Evolutionary conservation across 1,284 basidiomycete species (phyloP).

Genomic region (Acaromyces ingoldii): DNA sequence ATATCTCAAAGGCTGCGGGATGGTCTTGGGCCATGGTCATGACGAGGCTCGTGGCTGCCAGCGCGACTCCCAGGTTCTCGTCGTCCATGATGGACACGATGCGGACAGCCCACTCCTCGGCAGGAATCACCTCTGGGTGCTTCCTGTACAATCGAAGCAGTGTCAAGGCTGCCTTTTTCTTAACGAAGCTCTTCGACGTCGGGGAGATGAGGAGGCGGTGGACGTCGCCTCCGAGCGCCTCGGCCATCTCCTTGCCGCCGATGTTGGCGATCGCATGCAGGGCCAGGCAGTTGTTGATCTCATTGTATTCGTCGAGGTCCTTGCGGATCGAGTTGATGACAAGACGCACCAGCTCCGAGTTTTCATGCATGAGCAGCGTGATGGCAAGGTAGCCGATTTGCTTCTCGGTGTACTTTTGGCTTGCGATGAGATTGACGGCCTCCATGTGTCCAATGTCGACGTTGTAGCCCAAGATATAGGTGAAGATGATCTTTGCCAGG

Average conservation of each 20-base stretch:
- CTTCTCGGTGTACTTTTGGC: conserved; percentile 94
- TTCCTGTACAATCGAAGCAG: conserved; percentile 89
- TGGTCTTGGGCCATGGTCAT: conserved; percentile 91
- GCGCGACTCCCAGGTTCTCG: conserved; percentile 78
- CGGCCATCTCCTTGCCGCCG: conserved; percentile 96
- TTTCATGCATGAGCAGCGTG: conserved; percentile 95
- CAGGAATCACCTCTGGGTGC: conserved; percentile 86
- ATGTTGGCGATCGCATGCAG: conserved; percentile 98
- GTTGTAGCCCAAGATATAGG: conserved; percentile 96
- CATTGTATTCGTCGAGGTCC: conserved; percentile 89
- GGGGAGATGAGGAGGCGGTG: conserved; percentile 92
- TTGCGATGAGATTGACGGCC: conserved; percentile 94
- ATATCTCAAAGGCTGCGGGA: conserved; percentile 79
- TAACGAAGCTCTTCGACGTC: conserved; percentile 92
- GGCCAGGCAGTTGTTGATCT: conserved; percentile 92
- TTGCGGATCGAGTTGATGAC: conserved; percentile 98
- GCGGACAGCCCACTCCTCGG: conserved; percentile 89
- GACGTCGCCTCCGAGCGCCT: conserved; percentile 84
- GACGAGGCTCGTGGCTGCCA: conserved; percentile 89
- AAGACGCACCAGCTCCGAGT: conserved; percentile 88
- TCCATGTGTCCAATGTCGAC: conserved; percentile 99
- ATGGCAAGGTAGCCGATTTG: conserved; percentile 98
- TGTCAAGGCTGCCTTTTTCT: conserved; percentile 96
- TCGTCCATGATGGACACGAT: conserved; percentile 95
- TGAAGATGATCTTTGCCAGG: conserved; percentile 88